phyloP scores from a whole-genome alignment of 2,329 filamentous ascomycete genomes.

The Sporothrix sp. region DNA sequence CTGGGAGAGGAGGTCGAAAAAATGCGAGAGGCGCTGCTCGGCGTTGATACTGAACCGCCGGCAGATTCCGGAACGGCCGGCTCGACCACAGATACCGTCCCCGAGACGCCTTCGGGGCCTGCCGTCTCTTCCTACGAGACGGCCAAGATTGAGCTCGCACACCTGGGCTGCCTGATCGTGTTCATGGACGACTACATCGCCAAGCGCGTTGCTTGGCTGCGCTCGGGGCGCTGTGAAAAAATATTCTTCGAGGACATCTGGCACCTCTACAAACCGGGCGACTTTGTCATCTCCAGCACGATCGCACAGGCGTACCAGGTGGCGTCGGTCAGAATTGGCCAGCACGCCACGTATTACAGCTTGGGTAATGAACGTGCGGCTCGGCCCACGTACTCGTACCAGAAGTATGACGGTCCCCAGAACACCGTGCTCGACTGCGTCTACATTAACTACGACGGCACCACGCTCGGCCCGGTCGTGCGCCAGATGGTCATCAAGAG shows the following conservation, averaged over 20 bases:
- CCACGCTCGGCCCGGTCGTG: neutral
- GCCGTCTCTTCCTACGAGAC: too few relatives aligned
- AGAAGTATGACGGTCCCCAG: neutral
- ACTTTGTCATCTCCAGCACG: neutral
- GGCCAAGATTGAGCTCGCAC: too few relatives aligned
- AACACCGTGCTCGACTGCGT: neutral
- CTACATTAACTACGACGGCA: neutral
- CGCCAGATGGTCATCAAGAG: neutral
- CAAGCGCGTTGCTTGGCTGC: neutral
- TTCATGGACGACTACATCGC: slow-evolving; percentile 3
- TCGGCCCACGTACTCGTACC: too few relatives aligned
- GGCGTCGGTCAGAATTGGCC: neutral
- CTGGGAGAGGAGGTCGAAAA: too few relatives aligned
- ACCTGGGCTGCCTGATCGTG: neutral
- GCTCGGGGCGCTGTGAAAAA: neutral
- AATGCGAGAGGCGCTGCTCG: too few relatives aligned
- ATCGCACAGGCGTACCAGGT: neutral
- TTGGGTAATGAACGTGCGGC: too few relatives aligned
- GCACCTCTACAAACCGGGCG: neutral
- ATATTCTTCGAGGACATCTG: neutral
- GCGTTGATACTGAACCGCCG: too few relatives aligned
- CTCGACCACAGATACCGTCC: too few relatives aligned
- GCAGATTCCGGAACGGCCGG: too few relatives aligned
- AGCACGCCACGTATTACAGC: too few relatives aligned
- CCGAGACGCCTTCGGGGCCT: too few relatives aligned